Base-by-base conservation (phyloP, 257 asterid species). In the Solanum chilense region DNA sequence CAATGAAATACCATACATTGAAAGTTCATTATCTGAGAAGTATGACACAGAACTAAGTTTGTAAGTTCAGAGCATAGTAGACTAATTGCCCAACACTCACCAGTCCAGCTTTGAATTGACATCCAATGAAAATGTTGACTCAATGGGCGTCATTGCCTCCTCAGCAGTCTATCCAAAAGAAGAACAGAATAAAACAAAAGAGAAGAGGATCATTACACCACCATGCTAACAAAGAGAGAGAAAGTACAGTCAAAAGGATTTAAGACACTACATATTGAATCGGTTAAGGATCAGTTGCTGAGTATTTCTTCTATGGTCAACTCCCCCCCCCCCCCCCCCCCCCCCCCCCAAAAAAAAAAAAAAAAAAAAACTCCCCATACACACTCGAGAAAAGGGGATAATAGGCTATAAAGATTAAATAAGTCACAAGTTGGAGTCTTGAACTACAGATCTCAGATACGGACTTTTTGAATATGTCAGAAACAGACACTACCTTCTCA, bases 71-170 rank as follows among this genome's bases (percentile, higher is more conserved):
- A 47, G 42, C 84, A 10, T 80, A 16, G 10, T 25, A 49, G 44
- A 47, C 69, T 86, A 77, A 37, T 25, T 58, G 23, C 80, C 52
- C 82, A 80, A 58, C 70, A 83, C 94, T 89, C 91, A 97, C 99
- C 99, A 97, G 94, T 96, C 99, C 76, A 97, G 90, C 88, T 97
- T 96, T 86, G 99, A 97, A 91, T 97, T 93, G 85, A 96, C 98
- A 89, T 96, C 98, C 93, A 97, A 88, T 16, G 99, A 97, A 91
- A 97, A 97, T 56, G 99, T 97, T 71, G 99, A 97, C 93, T 97
- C 99, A 77, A 97, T 96, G 69, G 99, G 99, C 5, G 99, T 97
- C 99, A 97, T 96, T 89, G 99, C 99, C 89, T 94, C 99, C 93
- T 96, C 99, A 88, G 99, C 99, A 87, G 97, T 96, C 99, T 97